These are phyloP conservation scores for Eucalyptus shirleyi DNA, from an alignment of 345 rosid genomes.

Conservation along the genomic window DNA sequence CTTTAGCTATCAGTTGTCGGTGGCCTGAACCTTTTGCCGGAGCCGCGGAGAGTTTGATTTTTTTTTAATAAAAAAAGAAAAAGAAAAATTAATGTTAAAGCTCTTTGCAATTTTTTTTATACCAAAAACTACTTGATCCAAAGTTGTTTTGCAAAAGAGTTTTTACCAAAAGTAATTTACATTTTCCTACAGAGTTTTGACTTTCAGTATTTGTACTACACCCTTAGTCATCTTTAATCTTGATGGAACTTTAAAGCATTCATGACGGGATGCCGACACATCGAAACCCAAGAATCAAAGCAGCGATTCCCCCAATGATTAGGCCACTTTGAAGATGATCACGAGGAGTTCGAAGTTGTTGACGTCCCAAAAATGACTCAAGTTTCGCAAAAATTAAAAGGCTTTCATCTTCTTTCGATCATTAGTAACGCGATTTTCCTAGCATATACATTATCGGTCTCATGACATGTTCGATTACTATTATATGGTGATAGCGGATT, in stretches of 20 bases:
- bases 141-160: no score
- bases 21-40: no score
- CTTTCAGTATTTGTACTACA: no score
- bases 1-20: fast-evolving
- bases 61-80: no score
- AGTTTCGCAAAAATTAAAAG: background rate
- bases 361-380: background rate
- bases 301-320: background rate
- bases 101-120: no score
- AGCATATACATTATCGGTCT: background rate
- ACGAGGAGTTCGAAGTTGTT: background rate
- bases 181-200: no score
- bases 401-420: background rate
- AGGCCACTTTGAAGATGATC: background rate
- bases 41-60: no score
- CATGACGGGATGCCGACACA: background rate
- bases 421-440: background rate
- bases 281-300: background rate
- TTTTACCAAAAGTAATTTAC: no score
- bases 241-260: background rate
- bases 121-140: no score
- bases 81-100: no score
- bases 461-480: background rate
- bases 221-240: background rate
- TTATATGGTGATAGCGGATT: background rate